Conservation (phyloP, 2,329 filamentous ascomycete genomes). For the Arthrocladium fulminans region DNA sequence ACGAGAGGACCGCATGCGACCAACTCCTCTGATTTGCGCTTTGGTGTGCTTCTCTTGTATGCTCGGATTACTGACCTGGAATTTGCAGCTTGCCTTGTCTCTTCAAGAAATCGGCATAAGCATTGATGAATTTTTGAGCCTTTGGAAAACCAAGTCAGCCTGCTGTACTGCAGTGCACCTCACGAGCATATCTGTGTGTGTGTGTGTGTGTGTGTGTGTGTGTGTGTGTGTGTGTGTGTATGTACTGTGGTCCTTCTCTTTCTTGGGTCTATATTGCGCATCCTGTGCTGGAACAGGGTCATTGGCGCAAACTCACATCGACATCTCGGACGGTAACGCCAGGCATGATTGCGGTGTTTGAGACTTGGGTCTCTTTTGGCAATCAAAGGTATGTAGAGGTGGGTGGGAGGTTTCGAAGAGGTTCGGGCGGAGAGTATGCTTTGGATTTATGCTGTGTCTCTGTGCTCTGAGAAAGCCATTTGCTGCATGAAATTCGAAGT, state of each 20-base stretch:
- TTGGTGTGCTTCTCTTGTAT: constrained; percentile 22
- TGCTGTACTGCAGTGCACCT: constrained; percentile 12
- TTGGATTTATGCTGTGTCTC: neutral
- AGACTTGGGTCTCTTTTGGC: constrained; percentile 14
- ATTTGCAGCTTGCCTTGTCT: constrained; percentile 62
- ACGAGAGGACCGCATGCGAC: too few species aligned
- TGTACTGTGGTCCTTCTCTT: constrained; percentile 3
- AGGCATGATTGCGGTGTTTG: constrained; percentile 50
- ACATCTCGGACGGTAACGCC: constrained; percentile 61
- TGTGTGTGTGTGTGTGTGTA: neutral
- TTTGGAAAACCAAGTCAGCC: constrained; percentile 23
- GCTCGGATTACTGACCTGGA: constrained; percentile 47
- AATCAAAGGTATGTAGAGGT: neutral
- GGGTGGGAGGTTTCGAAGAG: neutral
- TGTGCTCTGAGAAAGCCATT: too few species aligned
- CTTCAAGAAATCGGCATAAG: constrained; percentile 63
- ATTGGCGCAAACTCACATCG: constrained; percentile 42
- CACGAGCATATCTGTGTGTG: constrained; percentile 5
- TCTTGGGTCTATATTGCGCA: constrained; percentile 13
- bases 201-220: neutral
- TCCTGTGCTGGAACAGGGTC: constrained; percentile 16
- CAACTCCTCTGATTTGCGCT: too few species aligned
- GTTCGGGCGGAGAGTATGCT: neutral
- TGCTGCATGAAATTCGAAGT: too few species aligned
- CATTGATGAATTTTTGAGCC: constrained; percentile 60